These are phyloP conservation scores for Spiraea crenata DNA, from an alignment of 331 rosid species.

Conservation along the genomic window DNA sequence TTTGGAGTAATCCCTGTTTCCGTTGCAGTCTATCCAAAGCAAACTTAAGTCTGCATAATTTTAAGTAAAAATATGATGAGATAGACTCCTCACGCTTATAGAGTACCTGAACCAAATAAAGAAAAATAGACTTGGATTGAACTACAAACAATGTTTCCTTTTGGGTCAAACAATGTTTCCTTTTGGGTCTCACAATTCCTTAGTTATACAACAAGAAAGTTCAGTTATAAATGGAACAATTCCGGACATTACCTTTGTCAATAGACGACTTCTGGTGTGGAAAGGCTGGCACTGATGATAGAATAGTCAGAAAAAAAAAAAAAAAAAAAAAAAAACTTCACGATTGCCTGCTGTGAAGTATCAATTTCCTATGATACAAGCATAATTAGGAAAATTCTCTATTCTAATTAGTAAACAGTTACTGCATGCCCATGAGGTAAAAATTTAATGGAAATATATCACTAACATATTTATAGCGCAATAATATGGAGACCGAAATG, in stretches of 20 bases:
- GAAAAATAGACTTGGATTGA: too few species aligned
- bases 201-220: not conserved
- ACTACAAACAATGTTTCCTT: too few species aligned
- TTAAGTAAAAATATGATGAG: not conserved
- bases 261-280: slow-evolving; percentile 71
- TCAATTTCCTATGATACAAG: not conserved
- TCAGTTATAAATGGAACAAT: not conserved
- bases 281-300: slow-evolving; percentile 79
- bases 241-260: slow-evolving; percentile 61
- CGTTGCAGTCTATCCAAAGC: slow-evolving; percentile 47
- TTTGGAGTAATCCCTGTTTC: slow-evolving; percentile 38
- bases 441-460: too few species aligned
- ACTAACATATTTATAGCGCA: too few species aligned
- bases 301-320: slow-evolving; percentile 11
- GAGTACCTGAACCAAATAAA: too few species aligned
- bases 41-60: slow-evolving; percentile 50
- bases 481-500: too few species aligned
- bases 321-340: too few species aligned
- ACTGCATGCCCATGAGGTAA: too few species aligned
- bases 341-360: not conserved
- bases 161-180: too few species aligned
- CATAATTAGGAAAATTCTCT: not conserved
- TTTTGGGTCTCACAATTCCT: too few species aligned
- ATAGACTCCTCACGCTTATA: not conserved
- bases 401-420: not conserved